Evolutionary conservation across 805 yeast species (phyloP).

Genomic region (Sugiyamaella floridensis): DNA sequence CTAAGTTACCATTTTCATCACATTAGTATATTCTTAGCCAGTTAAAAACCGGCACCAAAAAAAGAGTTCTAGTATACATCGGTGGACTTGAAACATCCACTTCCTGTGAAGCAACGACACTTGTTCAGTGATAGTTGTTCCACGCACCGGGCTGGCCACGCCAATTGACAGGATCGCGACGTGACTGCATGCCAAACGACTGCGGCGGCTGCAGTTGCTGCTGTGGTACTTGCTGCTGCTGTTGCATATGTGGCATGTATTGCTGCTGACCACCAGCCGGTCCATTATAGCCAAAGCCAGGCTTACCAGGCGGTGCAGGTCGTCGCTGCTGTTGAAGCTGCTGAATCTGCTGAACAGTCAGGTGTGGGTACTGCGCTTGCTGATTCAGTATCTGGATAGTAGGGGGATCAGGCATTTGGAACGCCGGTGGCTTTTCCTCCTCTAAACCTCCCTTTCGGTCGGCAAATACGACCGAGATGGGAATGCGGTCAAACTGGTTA

Average conservation of each 20-base stretch:
- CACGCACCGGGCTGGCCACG: slow-evolving; percentile 21
- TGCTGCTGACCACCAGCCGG: slow-evolving; percentile 2
- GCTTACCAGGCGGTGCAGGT: slow-evolving; percentile 1
- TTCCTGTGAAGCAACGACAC: neutral
- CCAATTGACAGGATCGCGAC: slow-evolving; percentile 12
- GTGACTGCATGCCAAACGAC: neutral
- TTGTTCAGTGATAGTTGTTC: slow-evolving; percentile 15
- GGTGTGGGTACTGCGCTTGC: neutral
- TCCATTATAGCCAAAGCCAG: neutral
- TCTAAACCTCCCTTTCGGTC: slow-evolving; percentile 16
- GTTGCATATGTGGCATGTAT: slow-evolving; percentile 1
- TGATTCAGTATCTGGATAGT: slow-evolving; percentile 1
- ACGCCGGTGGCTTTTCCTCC: slow-evolving; percentile 8
- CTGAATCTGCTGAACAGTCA: slow-evolving; percentile 1
- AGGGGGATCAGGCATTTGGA: slow-evolving; percentile 19
- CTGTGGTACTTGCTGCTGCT: slow-evolving; percentile 8
- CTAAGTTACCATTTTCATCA: neutral
- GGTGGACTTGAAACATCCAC: neutral
- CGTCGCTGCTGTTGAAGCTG: neutral
- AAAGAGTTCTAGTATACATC: neutral
- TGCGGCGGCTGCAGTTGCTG: slow-evolving; percentile 15
- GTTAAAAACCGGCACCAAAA: too few relatives aligned
- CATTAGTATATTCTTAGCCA: too few relatives aligned
- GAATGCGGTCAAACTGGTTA: slow-evolving; percentile 3
- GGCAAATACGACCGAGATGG: neutral